These are phyloP conservation scores for Ophiocytium majus DNA, from an alignment of 352 stramenopile species.

Conservation along the genomic window DNA sequence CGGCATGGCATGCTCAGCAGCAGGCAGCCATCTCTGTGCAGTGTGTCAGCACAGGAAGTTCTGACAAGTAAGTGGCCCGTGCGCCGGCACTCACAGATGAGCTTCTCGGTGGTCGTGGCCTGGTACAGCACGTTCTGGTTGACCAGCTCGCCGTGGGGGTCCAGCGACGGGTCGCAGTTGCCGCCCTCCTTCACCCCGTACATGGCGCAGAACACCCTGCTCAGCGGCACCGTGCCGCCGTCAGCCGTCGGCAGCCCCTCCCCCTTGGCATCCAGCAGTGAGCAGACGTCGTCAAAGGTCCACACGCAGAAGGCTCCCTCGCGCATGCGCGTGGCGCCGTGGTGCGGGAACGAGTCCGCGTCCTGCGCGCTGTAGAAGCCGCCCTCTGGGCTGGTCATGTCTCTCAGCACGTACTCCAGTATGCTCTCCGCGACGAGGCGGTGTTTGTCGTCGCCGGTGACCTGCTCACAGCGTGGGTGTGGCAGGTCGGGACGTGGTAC, in stretches of 20 bases:
- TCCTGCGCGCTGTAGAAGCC: constrained; percentile 53
- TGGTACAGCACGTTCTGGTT: constrained; percentile 53
- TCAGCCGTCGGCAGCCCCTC: constrained; percentile 1
- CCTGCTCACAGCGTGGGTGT: too few species aligned
- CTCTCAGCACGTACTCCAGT: constrained; percentile 38
- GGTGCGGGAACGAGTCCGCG: constrained; percentile 40
- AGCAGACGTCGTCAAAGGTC: constrained; percentile 39
- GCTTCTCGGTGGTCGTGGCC: neutral
- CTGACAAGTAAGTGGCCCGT: neutral
- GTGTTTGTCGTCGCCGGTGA: constrained; percentile 36
- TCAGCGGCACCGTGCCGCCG: neutral
- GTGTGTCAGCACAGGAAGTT: too few species aligned
- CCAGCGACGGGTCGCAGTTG: constrained; percentile 33
- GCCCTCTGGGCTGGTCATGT: constrained; percentile 40
- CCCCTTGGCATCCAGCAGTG: constrained; percentile 31
- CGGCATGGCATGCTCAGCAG: too few species aligned
- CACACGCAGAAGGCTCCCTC: constrained; percentile 54
- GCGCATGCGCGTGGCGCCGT: constrained; percentile 19
- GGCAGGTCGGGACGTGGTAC: too few species aligned
- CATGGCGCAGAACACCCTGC: constrained; percentile 30
- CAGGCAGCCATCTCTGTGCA: too few species aligned
- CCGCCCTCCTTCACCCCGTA: constrained; percentile 34
- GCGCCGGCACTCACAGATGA: neutral
- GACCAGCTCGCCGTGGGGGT: constrained; percentile 42
- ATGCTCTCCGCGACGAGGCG: constrained; percentile 28